Evolutionary conservation across 352 stramenopile species (phyloP), one percentile per base, ranked within the genome.

Genomic region (Peronospora belbahrii): DNA sequence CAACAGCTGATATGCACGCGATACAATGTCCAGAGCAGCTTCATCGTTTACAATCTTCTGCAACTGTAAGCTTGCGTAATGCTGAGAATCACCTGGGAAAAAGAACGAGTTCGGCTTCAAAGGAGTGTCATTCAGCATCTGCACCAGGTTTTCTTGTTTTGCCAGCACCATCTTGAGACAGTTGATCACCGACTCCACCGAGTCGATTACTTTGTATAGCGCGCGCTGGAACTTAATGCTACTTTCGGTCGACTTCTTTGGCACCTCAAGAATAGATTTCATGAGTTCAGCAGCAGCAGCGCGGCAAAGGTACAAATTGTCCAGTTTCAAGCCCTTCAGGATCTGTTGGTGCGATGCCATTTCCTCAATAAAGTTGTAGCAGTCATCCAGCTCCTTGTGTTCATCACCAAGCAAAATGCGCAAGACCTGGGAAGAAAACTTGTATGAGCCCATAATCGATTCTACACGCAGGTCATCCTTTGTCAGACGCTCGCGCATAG

Each of bases 41-140:
- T 89, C 75, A 19, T 82, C 70, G 41, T 89, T 87, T 23, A 92
- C 80, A 44, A 92, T 74, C 28, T 81, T 79, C 43, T 87, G 74
- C 2, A 92, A 52, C 46, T 92, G 80, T 5, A 82, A 38, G 36
- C 65, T 87, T 3, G 77, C 80, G 39, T 92, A 92, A 13, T 84
- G 75, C 34, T 92, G 80, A 1, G 71, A 67, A 45, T 85, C 77
- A 7, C 73, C 80, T n/a, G 77, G 77, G 53, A 89, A 92, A 38
- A 92, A 92, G 62, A 92, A 92, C 18, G 80, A 92, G 51, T 85
- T 86, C 5, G 70, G 75, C 59, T 88, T 89, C 23, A 89, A 32
- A 1, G 80, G 80, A 5, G 80, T 88, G 27, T 92, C 80, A 53
- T 88, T 92, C 9, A 92, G 51, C 34, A 89, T 66, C 41, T 92